Evolutionary conservation across 495 filamentous ascomycete species (phyloP), one percentile per base, ranked within the genome.

Genomic region (Pseudomonodictys pantanalensis): DNA sequence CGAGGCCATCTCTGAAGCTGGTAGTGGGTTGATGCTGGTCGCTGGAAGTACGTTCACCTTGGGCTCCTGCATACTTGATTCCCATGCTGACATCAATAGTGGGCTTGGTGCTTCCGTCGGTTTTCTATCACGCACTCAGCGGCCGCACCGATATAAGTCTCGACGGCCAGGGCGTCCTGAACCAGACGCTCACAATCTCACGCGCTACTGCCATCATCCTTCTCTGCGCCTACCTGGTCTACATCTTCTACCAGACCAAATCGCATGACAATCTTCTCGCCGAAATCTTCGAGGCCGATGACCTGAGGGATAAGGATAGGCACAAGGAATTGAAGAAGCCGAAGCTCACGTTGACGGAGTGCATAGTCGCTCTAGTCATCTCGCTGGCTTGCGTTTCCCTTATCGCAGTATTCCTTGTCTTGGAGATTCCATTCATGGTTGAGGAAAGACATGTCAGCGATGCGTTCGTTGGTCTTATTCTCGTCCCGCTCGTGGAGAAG

Each of bases 401-500:
- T 69, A 88, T 91, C 45, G 87, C 92, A 26, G 83, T 92, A 12
- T 87, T 88, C 68, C 75, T 97, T 30, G 92, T 97, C 39, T 75
- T 84, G 50, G 78, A 95, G 62, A 96, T 97, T 60, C 78, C 86
- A 46, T 79, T 71, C 64, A 84, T 97, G 9, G 90, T 95, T 15
- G 35, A 68, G 4, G 73, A 83, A 35, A 77, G 76, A 17, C 69
- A 78, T 42, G 78, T 97, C 17, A 85, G 81, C 1, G 92, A 97
- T 66, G 83, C 58, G 17, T 73, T 73, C 57, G 62, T 73, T 20
- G 74, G 73, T 48, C 60, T 76, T 25, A 78, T 78, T 48, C 76
- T 90, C 2, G 76, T 91, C 0, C 92, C 92, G 2, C 77, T 97
- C 1, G 91, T 96, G 7, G 92, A 96, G 67, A 97, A 97, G 69